A percentile compares a stretch with the other conserved stretches of the same genome.
Conservation (phyloP, 2,329 filamentous ascomycete species). For the Cladophialophora psammophila region DNA sequence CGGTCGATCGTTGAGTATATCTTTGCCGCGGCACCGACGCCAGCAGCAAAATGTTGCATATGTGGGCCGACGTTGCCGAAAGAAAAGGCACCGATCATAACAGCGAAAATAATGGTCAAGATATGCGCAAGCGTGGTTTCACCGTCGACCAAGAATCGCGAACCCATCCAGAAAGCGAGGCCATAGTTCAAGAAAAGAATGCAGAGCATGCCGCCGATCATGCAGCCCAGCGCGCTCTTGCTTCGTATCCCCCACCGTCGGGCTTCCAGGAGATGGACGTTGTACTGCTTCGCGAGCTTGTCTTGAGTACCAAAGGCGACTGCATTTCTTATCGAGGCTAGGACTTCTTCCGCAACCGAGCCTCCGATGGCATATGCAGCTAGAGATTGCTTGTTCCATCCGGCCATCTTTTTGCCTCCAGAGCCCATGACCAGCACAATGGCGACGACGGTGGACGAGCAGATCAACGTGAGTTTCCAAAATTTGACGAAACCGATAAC, state of each 20-base stretch:
- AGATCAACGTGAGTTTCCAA: slow-evolving; percentile 91
- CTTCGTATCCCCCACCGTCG: slow-evolving; percentile 78
- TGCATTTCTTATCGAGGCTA: slow-evolving; percentile 91
- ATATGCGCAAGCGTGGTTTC: slow-evolving; percentile 73
- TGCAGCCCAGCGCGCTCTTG: slow-evolving; percentile 74
- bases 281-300: slow-evolving; percentile 86
- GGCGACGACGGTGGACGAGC: slow-evolving; percentile 80
- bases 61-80: slow-evolving; percentile 88
- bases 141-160: slow-evolving; percentile 72
- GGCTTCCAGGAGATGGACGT: slow-evolving; percentile 74
- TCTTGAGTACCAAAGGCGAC: slow-evolving; percentile 93
- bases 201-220: slow-evolving; percentile 84
- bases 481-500: slow-evolving; percentile 89
- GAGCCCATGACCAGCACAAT: slow-evolving; percentile 78
- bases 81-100: slow-evolving; percentile 92
- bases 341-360: slow-evolving; percentile 89
- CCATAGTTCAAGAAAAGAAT: slow-evolving; percentile 88
- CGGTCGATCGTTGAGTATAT: slow-evolving; percentile 96
- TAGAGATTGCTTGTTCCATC: slow-evolving; percentile 79
- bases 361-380: slow-evolving; percentile 83
- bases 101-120: slow-evolving; percentile 84
- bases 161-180: slow-evolving; percentile 85
- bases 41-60: slow-evolving; percentile 82
- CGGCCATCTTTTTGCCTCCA: slow-evolving; percentile 77
- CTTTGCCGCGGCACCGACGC: slow-evolving; percentile 83